Evolutionary conservation across 139 green algal species (phyloP).

Genomic region (Closterium sp.): DNA sequence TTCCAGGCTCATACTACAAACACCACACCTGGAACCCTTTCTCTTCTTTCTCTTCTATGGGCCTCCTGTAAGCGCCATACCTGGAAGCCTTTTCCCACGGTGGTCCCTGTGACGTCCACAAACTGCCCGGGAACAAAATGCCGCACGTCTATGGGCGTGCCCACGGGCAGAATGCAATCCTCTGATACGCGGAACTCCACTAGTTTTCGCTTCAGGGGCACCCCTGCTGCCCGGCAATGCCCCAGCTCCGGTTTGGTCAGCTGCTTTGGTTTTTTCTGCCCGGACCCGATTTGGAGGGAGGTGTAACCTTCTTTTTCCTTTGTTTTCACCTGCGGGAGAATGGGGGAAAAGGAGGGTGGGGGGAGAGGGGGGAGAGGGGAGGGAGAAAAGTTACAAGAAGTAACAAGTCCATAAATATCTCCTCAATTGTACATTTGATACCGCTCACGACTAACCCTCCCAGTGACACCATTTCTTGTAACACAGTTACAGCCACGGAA

Average conservation of each 20-base stretch:
- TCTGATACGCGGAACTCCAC: slow-evolving; percentile 82
- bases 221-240: slow-evolving; percentile 57
- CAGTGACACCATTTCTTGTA: no score
- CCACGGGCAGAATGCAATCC: slow-evolving; percentile 82
- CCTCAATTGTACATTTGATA: no score
- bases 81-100: slow-evolving; percentile 91
- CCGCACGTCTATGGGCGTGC: slow-evolving; percentile 69
- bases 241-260: slow-evolving; percentile 55
- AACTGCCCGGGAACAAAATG: slow-evolving; percentile 92
- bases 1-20: no score
- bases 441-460: no score
- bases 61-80: no score
- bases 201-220: slow-evolving; percentile 73
- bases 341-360: not conserved
- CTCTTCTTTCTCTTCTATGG: no score
- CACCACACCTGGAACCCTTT: no score
- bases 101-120: slow-evolving; percentile 87
- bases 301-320: slow-evolving; percentile 67
- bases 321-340: slow-evolving; percentile 65
- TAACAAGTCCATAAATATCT: no score
- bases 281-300: slow-evolving; percentile 70
- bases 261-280: slow-evolving; percentile 73
- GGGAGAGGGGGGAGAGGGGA: no score
- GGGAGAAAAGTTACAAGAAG: no score
- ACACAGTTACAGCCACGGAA: no score